Percentiles rank a stretch among this genome's conserved stretches.
Conservation (phyloP, 2,329 filamentous ascomycete genomes). For the Sporothrix mexicana region DNA sequence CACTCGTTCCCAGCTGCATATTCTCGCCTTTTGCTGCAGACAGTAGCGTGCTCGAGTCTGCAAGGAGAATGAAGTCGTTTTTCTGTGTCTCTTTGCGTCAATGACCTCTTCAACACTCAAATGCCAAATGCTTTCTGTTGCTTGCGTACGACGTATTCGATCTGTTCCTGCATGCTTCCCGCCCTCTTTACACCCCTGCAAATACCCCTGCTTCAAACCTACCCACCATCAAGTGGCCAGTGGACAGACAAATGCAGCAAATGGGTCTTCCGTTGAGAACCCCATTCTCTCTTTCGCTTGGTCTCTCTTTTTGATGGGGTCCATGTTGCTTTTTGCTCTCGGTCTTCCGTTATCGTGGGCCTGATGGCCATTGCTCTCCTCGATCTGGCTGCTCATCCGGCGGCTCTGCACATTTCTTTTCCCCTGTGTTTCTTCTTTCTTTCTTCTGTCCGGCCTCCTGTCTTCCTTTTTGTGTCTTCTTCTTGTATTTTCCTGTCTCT, state of each 20-base stretch:
- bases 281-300: neutral
- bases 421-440: neutral
- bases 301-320: neutral
- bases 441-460: neutral
- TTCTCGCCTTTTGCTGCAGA: neutral
- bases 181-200: constrained; percentile 24
- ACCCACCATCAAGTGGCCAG: neutral
- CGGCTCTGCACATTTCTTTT: neutral
- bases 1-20: neutral
- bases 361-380: neutral
- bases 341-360: neutral
- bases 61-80: neutral
- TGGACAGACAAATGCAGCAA: neutral
- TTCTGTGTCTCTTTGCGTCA: neutral
- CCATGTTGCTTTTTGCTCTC: neutral
- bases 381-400: neutral
- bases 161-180: constrained; percentile 21
- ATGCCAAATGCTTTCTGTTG: neutral
- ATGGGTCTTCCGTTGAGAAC: neutral
- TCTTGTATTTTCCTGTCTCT: neutral
- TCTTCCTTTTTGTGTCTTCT: neutral
- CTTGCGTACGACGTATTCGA: neutral
- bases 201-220: neutral
- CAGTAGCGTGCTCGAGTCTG: neutral
- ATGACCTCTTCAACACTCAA: no score